These are phyloP conservation scores for Neopestalotiopsis rosae DNA, from an alignment of 2,329 filamentous ascomycete genomes.

Conservation along the genomic window DNA sequence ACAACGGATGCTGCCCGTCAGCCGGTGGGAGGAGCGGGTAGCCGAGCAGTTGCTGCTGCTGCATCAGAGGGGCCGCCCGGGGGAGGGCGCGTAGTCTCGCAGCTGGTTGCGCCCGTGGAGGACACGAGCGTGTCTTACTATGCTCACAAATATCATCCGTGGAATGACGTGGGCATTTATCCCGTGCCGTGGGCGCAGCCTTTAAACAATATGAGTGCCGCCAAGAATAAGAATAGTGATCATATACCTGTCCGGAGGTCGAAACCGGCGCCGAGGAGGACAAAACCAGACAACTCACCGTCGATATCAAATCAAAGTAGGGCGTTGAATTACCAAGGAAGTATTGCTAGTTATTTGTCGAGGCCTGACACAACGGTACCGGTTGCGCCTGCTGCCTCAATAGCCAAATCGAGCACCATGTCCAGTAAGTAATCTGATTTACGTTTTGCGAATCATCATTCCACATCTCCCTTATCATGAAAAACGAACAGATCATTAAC, in stretches of 20 bases:
- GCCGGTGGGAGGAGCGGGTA: too few relatives aligned
- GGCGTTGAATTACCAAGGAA: background rate
- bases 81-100: background rate
- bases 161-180: background rate
- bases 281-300: background rate
- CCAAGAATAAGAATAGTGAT: background rate
- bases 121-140: conserved; percentile 1
- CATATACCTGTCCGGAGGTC: background rate
- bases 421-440: background rate
- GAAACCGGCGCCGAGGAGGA: background rate
- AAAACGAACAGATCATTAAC: background rate
- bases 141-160: conserved; percentile 6
- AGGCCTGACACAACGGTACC: background rate
- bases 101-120: background rate
- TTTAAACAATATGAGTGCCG: background rate
- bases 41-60: too few relatives aligned
- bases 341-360: background rate
- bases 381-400: background rate
- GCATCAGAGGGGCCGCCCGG: too few relatives aligned
- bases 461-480: background rate
- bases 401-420: background rate
- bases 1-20: background rate
- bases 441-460: background rate
- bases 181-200: background rate
- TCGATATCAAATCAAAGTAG: background rate